Base-by-base conservation (phyloP, 2,329 filamentous ascomycete genomes). In the Nemania bipapillata region DNA sequence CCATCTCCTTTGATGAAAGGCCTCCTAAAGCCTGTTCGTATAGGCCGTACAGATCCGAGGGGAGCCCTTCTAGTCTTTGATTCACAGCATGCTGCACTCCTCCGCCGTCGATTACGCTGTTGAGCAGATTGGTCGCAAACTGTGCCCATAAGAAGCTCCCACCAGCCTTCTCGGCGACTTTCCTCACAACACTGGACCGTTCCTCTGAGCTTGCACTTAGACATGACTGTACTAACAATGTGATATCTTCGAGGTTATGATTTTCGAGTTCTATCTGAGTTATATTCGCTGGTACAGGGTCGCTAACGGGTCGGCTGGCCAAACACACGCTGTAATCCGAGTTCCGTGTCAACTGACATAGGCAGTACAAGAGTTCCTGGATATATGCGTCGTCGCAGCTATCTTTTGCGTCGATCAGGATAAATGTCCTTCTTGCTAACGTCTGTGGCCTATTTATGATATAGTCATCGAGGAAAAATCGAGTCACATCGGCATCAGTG, bases 141-240 rank as follows among this genome's bases (percentile, higher is more conserved):
- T 63, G 63, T 32, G 69, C 69, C 69, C 69, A 71, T n/a, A 67
- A 37, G 24, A 71, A 69, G 50, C 57, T 62, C 2, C 63, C 64
- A 1, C 49, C 40, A 42, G 69, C 63, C 35, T 65, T 69, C 30
- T 63, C 37, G 24, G 26, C 32, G n/a, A 71, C 45, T 42, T 58
- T 63, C 7, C 26, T 37, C 20, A 58, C 60, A 11, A 47, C 5
- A 7, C 52, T 26, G 4, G 30, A 8, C 9, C 60, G 53, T 8
- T 65, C 56, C 4, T 63, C 59, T 49, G 47, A 61, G n/a, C 9
- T 28, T 1, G 26, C 26, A 26, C 49, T 66, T 20, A 71, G 49
- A 6, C 35, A 63, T 7, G 55, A 45, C 30, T 65, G 52, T 57
- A 69, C 53, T 45, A 37, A 59, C 45, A 28, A 42, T 49, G 32